Conservation (phyloP, 2,329 filamentous ascomycete species). For the Arthrobotrys sinensis region DNA sequence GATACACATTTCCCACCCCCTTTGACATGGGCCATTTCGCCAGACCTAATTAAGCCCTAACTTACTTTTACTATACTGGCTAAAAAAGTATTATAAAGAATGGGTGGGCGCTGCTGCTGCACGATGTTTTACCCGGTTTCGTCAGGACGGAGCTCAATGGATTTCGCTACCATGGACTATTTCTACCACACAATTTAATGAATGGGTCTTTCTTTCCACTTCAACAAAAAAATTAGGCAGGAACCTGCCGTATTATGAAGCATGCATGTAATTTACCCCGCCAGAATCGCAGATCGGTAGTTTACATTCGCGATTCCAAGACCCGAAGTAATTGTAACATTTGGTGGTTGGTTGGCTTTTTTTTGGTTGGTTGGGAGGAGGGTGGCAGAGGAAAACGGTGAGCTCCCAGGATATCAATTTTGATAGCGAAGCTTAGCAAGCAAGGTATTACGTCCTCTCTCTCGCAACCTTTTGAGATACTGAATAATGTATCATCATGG, state of each 20-base stretch:
- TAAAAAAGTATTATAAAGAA: background rate
- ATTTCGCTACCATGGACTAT: slow-evolving; percentile 11
- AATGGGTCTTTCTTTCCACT: background rate
- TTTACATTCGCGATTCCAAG: slow-evolving; percentile 8
- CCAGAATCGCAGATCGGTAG: slow-evolving; percentile 21
- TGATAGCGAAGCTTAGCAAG: slow-evolving; percentile 9
- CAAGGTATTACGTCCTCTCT: background rate
- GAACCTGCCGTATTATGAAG: slow-evolving; percentile 5
- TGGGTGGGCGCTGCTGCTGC: background rate
- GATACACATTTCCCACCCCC: background rate
- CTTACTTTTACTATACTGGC: too few species aligned
- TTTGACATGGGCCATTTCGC: background rate
- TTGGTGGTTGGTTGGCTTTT: slow-evolving; percentile 20
- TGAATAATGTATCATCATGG: background rate
- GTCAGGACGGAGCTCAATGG: slow-evolving; percentile 30
- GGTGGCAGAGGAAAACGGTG: slow-evolving; percentile 3
- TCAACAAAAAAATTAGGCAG: slow-evolving; percentile 23
- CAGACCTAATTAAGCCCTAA: slow-evolving; percentile 20
- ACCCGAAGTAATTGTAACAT: slow-evolving; percentile 5
- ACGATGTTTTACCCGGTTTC: slow-evolving; percentile 33
- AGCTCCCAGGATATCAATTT: background rate
- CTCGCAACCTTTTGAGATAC: too few species aligned
- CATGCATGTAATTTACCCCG: slow-evolving; percentile 17
- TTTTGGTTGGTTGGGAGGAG: slow-evolving; percentile 16
- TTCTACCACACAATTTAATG: background rate